phyloP scores from a whole-genome alignment of 805 yeast genomes.

The Ogataea ganodermae region DNA sequence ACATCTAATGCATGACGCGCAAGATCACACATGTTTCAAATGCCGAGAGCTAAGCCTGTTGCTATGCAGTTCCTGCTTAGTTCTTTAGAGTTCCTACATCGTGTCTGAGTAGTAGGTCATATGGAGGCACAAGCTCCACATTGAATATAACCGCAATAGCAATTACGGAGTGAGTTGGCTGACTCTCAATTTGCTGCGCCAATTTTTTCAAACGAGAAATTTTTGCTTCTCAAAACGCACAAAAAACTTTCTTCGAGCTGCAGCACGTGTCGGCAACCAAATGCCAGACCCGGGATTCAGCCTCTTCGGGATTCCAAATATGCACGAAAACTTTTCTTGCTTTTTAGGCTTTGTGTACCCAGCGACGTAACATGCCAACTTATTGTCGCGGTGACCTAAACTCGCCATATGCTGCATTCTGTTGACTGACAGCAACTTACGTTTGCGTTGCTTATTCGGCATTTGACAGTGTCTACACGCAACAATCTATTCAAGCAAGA shows the following conservation, averaged over 20 bases:
- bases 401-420: not conserved
- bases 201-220: no score
- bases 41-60: slow-evolving; percentile 3
- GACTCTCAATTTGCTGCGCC: no score
- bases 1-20: not conserved
- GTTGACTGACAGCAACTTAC: not conserved
- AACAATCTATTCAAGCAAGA: no score
- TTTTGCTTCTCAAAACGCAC: no score
- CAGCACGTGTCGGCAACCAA: not conserved
- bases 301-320: slow-evolving; percentile 2
- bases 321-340: slow-evolving; percentile 1
- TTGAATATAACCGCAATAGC: not conserved
- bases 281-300: not conserved
- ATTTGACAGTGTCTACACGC: not conserved
- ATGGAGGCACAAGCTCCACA: no score
- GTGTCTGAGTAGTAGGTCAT: no score
- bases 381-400: not conserved
- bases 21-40: not conserved
- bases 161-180: no score
- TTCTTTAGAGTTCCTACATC: not conserved
- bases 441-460: slow-evolving; percentile 5
- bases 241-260: no score
- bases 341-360: not conserved
- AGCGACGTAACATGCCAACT: no score
- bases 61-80: not conserved